Percentiles rank a stretch among this genome's conserved stretches.
Conservation (phyloP, 169 alveolate species). For the Perkinsus marinus region DNA sequence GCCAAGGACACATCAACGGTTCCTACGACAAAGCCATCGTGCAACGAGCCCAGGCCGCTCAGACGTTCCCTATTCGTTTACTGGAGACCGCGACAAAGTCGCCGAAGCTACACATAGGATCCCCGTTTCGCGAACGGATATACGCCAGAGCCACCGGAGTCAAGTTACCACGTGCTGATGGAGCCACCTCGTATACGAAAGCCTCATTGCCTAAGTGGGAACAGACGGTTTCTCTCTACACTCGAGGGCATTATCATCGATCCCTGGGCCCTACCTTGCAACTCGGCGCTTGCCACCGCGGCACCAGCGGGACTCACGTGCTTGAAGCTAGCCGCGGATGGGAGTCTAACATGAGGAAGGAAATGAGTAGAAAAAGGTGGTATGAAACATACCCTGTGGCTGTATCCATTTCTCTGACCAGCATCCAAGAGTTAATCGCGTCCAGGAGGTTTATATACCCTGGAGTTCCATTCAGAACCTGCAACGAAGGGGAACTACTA, state of each 20-base stretch:
- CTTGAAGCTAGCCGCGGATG: constrained; percentile 32
- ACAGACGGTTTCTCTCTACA: neutral
- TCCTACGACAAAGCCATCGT: too few species aligned
- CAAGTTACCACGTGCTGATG: neutral
- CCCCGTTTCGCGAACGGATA: constrained; percentile 25
- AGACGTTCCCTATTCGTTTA: too few species aligned
- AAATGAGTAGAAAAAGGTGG: neutral
- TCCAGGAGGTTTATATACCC: constrained; percentile 33
- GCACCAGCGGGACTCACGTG: constrained; percentile 37
- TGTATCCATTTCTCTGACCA: constrained; percentile 19
- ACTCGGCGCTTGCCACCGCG: constrained; percentile 18
- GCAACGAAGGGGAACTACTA: neutral
- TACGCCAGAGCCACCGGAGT: constrained; percentile 13
- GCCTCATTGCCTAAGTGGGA: neutral
- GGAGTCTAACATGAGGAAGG: constrained; percentile 7
- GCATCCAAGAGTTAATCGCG: constrained; percentile 26
- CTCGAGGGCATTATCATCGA: neutral
- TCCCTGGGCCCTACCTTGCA: neutral
- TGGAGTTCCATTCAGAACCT: constrained; percentile 20
- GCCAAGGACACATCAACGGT: constrained; percentile 1
- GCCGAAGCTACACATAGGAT: constrained; percentile 35
- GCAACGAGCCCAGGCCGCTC: too few species aligned
- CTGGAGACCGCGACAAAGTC: constrained; percentile 26
- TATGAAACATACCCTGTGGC: neutral
- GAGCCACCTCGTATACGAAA: neutral